Base-by-base conservation (phyloP, 345 rosid genomes). In the Chamaenerion angustifolium region DNA sequence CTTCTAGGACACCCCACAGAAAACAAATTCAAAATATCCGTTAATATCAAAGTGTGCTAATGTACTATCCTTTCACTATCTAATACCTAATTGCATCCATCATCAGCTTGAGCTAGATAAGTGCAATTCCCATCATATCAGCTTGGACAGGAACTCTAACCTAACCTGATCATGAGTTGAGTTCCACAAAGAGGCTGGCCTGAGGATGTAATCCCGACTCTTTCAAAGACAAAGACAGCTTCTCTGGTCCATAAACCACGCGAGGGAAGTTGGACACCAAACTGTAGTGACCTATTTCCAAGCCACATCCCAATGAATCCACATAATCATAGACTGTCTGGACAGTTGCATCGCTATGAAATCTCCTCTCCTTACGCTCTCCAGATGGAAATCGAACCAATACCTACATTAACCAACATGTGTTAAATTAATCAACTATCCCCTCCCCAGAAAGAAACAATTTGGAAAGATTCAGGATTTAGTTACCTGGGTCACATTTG, bases 191-290 rank as follows among this genome's bases (percentile, higher is more conserved):
- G 62, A 93, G 97, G 71, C 97, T 85, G 52, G 92, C 99, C 68
- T 88, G 96, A 56, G 99, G 99, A 78, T 93, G 87, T 71, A 93
- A 74, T 55, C 99, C 97, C 23, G 92, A 81, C 42, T 88, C 96
- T 68, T 88, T 79, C 53, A 93, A 58, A 27, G 88, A 63, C 71
- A 75, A 42, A 0, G 75, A 62, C 43, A 68, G 68, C 74, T 80
- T 88, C 41, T 83, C 97, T 31, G 70, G 46, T 42, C 87, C 94
- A 12, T 82, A 81, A 9, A 76, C 76, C 16, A 68, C 70, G 16
- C 99, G 76, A 2, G 99, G 99, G 45, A 88, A 88, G 76, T 85
- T 88, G 17, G 96, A 85, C 13, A 93, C 81, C 41, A 93, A 81
- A 59, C 68, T 82, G 71, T 93, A 93, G 41, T 66, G 66, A 55